Base-by-base conservation (phyloP, 2,329 filamentous ascomycete species). In the Botrytis pseudocinerea region DNA sequence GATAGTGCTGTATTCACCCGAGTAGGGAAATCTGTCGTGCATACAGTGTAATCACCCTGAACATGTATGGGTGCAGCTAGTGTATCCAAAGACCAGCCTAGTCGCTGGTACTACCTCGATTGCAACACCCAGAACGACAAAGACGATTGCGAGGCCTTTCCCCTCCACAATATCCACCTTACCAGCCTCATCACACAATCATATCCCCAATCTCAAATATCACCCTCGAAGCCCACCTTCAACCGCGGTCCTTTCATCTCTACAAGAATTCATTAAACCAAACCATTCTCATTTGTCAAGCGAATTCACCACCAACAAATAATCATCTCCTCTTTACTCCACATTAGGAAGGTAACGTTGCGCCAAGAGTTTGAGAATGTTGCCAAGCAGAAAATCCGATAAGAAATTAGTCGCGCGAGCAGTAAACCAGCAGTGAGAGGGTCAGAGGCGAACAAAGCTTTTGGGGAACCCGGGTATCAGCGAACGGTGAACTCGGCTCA, bases 221-320 rank as follows among this genome's bases (percentile, higher is more conserved):
- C 25, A 28, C 8, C n/a, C 40, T 16, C 25, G 28, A 63, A 66
- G 54, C 38, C 64, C 46, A 66, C 44, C 64, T 54, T 54, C 14
- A 51, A 66, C 32, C 32, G 32, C 54, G 32, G 22, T 51, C 46
- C 46, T 20, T 63, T 66, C 64, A 54, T 28, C 46, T 66, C 46
- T 54, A 66, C 40, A 25, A 66, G 40, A 66, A 40, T 54, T 54
- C 46, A 66, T 66, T 38, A 66, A 44, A 28, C 35, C 14, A 40
- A 54, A 68, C 35, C 32, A 66, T 66, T 66, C 65, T 48, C 35
- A 69, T 69, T 69, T 69, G 65, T 69, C 48, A 69, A 69, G 65
- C 16, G 48, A 57, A 57, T 42, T 57, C n/a, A 69, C 10, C 48
- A 42, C 65, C 35, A 59, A 69, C 65, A 42, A 69, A 57, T 57